Conservation (phyloP, 2,329 filamentous ascomycete species). For the Cladosporium sp. region DNA sequence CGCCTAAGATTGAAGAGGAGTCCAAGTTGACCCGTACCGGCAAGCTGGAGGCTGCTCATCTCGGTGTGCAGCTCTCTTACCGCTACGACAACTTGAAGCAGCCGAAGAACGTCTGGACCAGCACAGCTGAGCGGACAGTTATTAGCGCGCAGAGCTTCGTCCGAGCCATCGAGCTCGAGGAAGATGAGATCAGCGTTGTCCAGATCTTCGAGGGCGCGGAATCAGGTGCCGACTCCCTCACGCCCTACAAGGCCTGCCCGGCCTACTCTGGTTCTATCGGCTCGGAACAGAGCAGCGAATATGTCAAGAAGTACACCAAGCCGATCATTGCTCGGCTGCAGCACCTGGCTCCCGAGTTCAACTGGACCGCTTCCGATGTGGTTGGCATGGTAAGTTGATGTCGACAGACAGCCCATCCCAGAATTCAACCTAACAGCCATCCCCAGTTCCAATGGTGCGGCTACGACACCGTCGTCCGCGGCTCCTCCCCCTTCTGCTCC, state of each 20-base stretch:
- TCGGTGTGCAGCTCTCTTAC: slow-evolving; percentile 54
- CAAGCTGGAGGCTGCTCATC: slow-evolving; percentile 52
- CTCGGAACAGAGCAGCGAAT: slow-evolving; percentile 43
- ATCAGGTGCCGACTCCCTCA: slow-evolving; percentile 54
- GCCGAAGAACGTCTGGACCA: slow-evolving; percentile 55
- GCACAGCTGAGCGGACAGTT: slow-evolving; percentile 56
- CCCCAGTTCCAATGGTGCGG: slow-evolving; percentile 58
- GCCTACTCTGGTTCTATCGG: slow-evolving; percentile 55
- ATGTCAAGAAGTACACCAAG: slow-evolving; percentile 48
- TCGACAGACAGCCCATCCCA: too few species aligned
- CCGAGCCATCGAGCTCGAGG: slow-evolving; percentile 47
- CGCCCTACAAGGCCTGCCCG: slow-evolving; percentile 59
- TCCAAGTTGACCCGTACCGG: slow-evolving; percentile 57
- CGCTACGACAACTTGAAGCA: slow-evolving; percentile 50
- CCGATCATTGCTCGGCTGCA: slow-evolving; percentile 55
- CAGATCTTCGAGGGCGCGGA: slow-evolving; percentile 52
- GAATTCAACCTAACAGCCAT: too few species aligned
- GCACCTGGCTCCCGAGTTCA: slow-evolving; percentile 49
- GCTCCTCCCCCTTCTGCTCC: slow-evolving; percentile 57
- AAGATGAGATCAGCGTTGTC: slow-evolving; percentile 51
- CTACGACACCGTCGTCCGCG: slow-evolving; percentile 63
- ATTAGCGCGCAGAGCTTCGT: slow-evolving; percentile 55
- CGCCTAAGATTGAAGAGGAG: slow-evolving; percentile 48
- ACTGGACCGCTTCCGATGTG: slow-evolving; percentile 58
- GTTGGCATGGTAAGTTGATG: slow-evolving; percentile 44